Base-by-base conservation (phyloP, 805 yeast genomes). In the Yarrowia porcina region DNA sequence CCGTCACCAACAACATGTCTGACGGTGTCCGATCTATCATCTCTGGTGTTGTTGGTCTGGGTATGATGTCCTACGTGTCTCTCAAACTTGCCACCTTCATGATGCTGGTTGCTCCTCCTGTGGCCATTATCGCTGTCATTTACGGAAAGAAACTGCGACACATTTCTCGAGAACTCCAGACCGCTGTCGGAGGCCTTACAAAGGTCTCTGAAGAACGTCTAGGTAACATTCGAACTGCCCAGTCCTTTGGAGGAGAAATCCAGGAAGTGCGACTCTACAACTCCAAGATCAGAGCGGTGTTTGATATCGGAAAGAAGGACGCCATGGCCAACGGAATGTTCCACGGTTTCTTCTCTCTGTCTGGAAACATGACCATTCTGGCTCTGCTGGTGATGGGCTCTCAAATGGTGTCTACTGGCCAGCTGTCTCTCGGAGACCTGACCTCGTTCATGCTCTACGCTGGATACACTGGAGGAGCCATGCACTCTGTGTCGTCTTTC, bases 401-500 rank as follows among this genome's bases (percentile, higher is more conserved):
- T 1, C 81, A 83, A 61, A 84, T 93, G 85, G 94, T 93, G 23
- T 79, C 86, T 38, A 76, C 76, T 38, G 97, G 97, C 0, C 83
- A 84, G 42, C 74, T 93, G 64, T 82, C 96, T 0, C 82, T 91
- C 39, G 98, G 98, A 61, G 97, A 92, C 69, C 79, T 93, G 45
- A 87, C 96, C 6, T 88, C 96, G 57, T 93, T 91, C 73, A 87
- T 92, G 86, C 88, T 93, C 94, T 93, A 93, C 75, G 94, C 97
- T 0, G 90, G 90, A 1, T 93, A 89, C 73, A 88, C 97, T 1
- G 98, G 97, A 0, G 80, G 90, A n/a, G 90, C 97, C 9, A 89
- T 92, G 69, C 88, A 89, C 74, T 97, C 97, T 0, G 73, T 93
- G 18, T 93, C 97, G 0, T 89, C 88, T 69, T 93, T 93, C 72